These are phyloP conservation scores for Blastocystis sp. DNA, from an alignment of 352 stramenopile genomes.

Conservation along the genomic window DNA sequence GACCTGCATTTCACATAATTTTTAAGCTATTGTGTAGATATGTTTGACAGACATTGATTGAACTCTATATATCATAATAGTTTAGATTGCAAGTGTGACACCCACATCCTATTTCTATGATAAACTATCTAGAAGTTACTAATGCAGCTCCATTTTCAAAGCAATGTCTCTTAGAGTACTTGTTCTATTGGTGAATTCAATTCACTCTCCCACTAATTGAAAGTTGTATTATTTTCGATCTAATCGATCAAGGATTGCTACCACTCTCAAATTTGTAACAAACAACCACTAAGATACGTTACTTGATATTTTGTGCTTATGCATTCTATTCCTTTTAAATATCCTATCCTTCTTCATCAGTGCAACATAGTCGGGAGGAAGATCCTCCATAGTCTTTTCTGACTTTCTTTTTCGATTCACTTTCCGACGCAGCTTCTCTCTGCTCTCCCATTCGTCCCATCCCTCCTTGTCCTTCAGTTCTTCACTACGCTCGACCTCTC, in stretches of 20 bases:
- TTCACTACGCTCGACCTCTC: background rate
- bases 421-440: background rate
- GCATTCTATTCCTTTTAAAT: background rate
- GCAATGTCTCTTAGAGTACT: background rate
- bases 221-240: background rate
- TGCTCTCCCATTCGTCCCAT: background rate
- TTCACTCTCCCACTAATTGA: background rate
- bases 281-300: background rate
- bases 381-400: background rate
- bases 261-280: background rate
- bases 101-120: background rate
- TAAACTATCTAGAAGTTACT: background rate
- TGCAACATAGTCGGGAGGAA: background rate
- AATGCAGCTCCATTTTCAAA: background rate
- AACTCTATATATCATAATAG: too few relatives aligned
- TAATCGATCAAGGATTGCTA: too few relatives aligned
- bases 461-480: conserved; percentile 3
- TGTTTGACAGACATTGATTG: too few relatives aligned
- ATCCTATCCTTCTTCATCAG: background rate
- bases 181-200: too few relatives aligned
- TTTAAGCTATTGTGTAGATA: too few relatives aligned
- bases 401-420: background rate
- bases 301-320: background rate
- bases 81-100: too few relatives aligned
- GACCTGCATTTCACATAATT: too few relatives aligned